Evolutionary conservation across 495 filamentous ascomycete genomes (phyloP), one percentile per base, ranked within the genome.

Genomic region (Penicillium waksmanii): DNA sequence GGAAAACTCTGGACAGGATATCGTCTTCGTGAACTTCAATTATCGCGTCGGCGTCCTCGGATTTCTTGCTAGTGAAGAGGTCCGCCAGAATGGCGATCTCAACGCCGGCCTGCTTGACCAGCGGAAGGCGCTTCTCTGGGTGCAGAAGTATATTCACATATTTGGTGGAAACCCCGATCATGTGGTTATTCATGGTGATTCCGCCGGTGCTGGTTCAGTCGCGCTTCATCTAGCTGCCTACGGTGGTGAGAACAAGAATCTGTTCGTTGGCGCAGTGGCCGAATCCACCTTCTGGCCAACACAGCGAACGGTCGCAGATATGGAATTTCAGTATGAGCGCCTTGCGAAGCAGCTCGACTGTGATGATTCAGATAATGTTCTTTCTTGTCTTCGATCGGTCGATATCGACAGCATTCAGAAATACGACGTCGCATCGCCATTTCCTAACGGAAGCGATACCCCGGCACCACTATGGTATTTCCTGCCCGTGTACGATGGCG

Each of bases 31-130:
- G 7, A 87, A 84, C 58, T 85, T 92, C 73, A 92, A 91, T 63
- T 91, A 91, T 62, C 85, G 90, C 1, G 86, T 91, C n/a, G 88
- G 89, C 0, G 73, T 84, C 0, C 84, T 84, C 59, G 90, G 89
- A 0, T 91, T 91, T 58, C 77, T 92, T 0, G 86, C 89, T 0
- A 83, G 85, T 60, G 75, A 85, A 17, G 71, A 82, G 21, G 72
- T 91, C 6, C 72, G 78, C 25, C 63, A 67, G 34, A 66, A 82
- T 61, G 82, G 82, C 3, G 80, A 84, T 62, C 68, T 89, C 15
- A 87, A 83, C 53, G 66, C 56, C 1, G 89, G 89, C 0, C 63
- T 93, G 44, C 74, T 85, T 27, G 89, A 92, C 69, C 89, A 92
- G 70, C 74, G 86, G 17, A 77, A 81, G 57, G 71, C 82, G 10